Percentiles rank a stretch among this genome's conserved stretches.
phyloP scores from a whole-genome alignment of 2,329 filamentous ascomycete genomes.

The Truncatella angustata region DNA sequence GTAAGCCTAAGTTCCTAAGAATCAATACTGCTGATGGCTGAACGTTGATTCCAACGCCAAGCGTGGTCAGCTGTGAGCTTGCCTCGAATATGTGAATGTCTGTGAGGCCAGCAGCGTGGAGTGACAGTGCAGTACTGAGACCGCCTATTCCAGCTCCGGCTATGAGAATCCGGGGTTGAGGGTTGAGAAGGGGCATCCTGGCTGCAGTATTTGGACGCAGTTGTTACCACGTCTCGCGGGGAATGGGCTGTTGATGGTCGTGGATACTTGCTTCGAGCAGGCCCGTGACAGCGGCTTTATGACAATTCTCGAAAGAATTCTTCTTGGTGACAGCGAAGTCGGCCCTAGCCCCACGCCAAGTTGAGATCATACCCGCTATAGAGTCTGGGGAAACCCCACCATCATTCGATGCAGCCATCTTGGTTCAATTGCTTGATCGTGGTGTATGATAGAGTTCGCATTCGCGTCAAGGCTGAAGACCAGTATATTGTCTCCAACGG shows the following conservation, averaged over 20 bases:
- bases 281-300: background rate
- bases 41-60: constrained; percentile 45
- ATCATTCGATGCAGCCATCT: background rate
- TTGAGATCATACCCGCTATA: background rate
- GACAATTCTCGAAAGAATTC: background rate
- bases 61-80: constrained; percentile 35
- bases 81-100: constrained; percentile 42
- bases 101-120: constrained; percentile 31
- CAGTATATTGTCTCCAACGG: too few relatives aligned
- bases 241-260: too few relatives aligned
- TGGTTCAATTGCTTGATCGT: too few relatives aligned
- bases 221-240: too few relatives aligned
- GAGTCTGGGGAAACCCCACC: constrained; percentile 1
- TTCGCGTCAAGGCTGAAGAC: too few relatives aligned
- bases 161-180: constrained; percentile 25
- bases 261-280: too few relatives aligned
- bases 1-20: constrained; percentile 39
- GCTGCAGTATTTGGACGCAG: background rate
- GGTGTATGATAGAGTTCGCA: too few relatives aligned
- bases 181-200: background rate
- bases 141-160: constrained; percentile 30
- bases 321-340: background rate
- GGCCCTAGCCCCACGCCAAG: constrained; percentile 1
- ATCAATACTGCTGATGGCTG: constrained; percentile 44
- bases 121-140: constrained; percentile 22